Evolutionary conservation across 306 rosid genomes (phyloP), one percentile per base, ranked within the genome.

Genomic region (Pyrus pyrifolia): DNA sequence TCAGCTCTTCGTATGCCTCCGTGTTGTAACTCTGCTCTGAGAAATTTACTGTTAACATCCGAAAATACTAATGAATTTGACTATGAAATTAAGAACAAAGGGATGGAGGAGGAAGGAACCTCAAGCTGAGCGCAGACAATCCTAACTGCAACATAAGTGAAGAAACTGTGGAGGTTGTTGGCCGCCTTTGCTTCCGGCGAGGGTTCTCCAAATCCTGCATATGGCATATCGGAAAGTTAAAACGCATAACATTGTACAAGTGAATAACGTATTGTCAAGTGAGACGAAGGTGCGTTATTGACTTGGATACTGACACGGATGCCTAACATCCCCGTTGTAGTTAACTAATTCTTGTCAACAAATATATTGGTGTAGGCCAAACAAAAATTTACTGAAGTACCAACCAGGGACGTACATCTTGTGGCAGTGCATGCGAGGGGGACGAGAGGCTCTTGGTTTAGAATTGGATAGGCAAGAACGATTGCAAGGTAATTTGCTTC

Each of bases 401-500:
- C 81, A 79, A 95, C 98, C 98, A 71, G 96, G 91, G 68, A 90
- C 98, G 74, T 83, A 90, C 98, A 95, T 95, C 93, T 95, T 90
- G 52, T 76, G 83, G 87, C 98, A 95, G 55, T 76, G 88, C 33
- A 90, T 22, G 70, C 90, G 88, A 75, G 86, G 80, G 71, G 84
- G 31, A 17, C 31, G 87, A 67, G 84, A 78, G 71, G 40, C 76
- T 66, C 87, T 84, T 51, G 74, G 79, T 80, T 84, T 87, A 76
- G 78, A 71, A 78, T 84, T 88, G 78, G 76, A 74, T 22, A 87
- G 85, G 85, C 87, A 71, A 62, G 77, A 73, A 31, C 79, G 85
- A 61, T 27, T 27, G 76, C 70, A 75, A 44, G 73, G 67, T 80
- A 57, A 83, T 79, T 33, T 46, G 70, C 74, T 78, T 76, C 73